Evolutionary conservation across 1,139 yeast species (phyloP), one percentile per base, ranked within the genome.

Genomic region (Kurtzmaniella natalensis): DNA sequence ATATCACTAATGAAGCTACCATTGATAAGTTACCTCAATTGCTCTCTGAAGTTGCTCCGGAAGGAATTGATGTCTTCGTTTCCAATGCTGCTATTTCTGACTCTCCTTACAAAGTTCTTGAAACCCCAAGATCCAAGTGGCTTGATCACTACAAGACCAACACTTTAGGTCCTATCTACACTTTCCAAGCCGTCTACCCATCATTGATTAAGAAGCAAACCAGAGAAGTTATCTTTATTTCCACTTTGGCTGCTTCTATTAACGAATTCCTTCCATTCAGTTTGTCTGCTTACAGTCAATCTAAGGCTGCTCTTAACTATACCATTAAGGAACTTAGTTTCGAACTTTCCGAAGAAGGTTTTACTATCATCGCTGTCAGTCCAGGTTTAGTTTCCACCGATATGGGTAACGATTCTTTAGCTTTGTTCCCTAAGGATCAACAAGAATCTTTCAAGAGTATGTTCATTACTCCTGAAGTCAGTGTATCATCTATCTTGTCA

Each of bases 341-440:
- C 31, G 20, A 34, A 11, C 32, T 54, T 32, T 36, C 29, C 7
- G 34, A 34, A 6, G 54, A 57, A 30, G 46, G 44, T 2, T 57
- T 51, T 40, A 49, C 39, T 9, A 50, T 56, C 20, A 35, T 57
- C 6, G 40, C 57, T 9, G 37, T 58, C 24, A 55, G 55, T 25
- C 69, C 70, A 9, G 69, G 69, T 3, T 30, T 49, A 26, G 61
- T 53, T n/a, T 36, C 44, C 11, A 58, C 59, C 24, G 63, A 58
- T 34, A 48, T 35, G 37, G 35, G 35, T 9, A 5, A 18, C n/a
- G 21, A 26, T 16, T 33, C 32, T 7, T 13, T 27, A 18, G 23
- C 11, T 14, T n/a, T 3, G 10, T n/a, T 26, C 17, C 23, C 25
- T 9, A 22, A 21, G 5, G 27, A 18, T 9, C 9, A 13, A 5